Evolutionary conservation across 2,329 filamentous ascomycete species (phyloP), one percentile per base, ranked within the genome.

Genomic region (Boeremia lycopersici): DNA sequence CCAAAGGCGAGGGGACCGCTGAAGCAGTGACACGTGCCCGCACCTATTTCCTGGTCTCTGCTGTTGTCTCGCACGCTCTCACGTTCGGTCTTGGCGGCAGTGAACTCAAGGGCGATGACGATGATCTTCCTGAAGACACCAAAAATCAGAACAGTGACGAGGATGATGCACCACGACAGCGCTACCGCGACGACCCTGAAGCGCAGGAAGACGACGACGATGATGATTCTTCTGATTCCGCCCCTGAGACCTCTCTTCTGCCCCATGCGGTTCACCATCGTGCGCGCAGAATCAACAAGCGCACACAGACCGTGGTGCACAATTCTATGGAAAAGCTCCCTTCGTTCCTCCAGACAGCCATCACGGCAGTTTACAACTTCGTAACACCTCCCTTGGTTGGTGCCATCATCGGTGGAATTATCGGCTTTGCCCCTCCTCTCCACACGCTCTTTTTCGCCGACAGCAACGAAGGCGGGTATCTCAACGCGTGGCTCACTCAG

Each of bases 401-500:
- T 4, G 85, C 86, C 0, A 62, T 84, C 2, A 68, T 84, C 2
- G 87, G 86, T 4, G 80, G 79, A 2, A 63, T 86, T 13, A 78
- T 89, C 26, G 87, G 87, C 1, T 75, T 89, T 2, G 78, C 82
- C 0, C 86, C 86, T 0, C 64, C 79, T 0, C 75, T 89, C 0
- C 86, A 89, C 61, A 72, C 72, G 3, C 80, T 83, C 2, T 89
- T 90, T 71, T 89, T 89, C 76, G 79, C 74, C 45, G 72, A 79
- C 11, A 79, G 79, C 8, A 69, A 82, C 7, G 74, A 86, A 5
- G 87, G 86, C 6, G 86, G 87, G 1, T 83, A 86, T 51, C 82
- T 89, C 62, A 86, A 83, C 17, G 86, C 86, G 1, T 89, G 86
- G 86, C 74, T 89, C 34, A 89, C 86, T 0, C 78, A 80, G 0